These are phyloP conservation scores for Scleromitrula shiraiana DNA, from an alignment of 2,329 filamentous ascomycete species.

Conservation along the genomic window DNA sequence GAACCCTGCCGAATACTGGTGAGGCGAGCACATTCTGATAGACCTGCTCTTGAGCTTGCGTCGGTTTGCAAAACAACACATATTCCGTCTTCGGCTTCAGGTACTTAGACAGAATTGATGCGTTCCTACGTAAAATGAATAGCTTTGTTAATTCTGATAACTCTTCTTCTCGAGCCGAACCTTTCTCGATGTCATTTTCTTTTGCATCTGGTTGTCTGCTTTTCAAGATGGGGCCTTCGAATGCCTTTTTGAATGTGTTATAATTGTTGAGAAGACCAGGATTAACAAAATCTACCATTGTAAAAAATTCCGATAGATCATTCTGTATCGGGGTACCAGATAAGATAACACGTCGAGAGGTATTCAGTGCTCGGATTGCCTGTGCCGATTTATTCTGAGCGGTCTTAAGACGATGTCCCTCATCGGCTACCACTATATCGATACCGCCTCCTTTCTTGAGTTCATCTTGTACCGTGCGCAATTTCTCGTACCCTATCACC, in stretches of 20 bases:
- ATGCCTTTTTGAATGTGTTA: constrained; percentile 90
- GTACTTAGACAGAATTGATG: constrained; percentile 81
- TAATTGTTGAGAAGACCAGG: constrained; percentile 90
- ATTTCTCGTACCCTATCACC: constrained; percentile 67
- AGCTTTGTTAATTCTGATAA: constrained; percentile 86
- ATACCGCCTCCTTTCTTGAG: constrained; percentile 54
- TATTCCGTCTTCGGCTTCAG: constrained; percentile 95
- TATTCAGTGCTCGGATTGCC: constrained; percentile 84
- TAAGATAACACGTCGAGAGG: constrained; percentile 34
- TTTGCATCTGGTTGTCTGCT: constrained; percentile 42
- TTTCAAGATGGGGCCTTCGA: constrained; percentile 81
- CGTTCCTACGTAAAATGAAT: constrained; percentile 78
- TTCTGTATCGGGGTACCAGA: constrained; percentile 90
- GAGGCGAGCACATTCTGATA: constrained; percentile 65
- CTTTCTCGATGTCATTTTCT: constrained; percentile 64
- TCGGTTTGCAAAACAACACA: constrained; percentile 86
- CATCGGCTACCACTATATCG: constrained; percentile 91
- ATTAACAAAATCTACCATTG: constrained; percentile 83
- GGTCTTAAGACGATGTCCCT: constrained; percentile 96
- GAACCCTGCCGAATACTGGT: constrained; percentile 51
- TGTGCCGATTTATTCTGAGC: constrained; percentile 88
- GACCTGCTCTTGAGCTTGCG: constrained; percentile 79
- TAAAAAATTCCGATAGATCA: constrained; percentile 91
- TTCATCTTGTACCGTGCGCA: constrained; percentile 57
- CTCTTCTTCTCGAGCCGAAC: constrained; percentile 71